Evolutionary conservation across 2,329 filamentous ascomycete genomes (phyloP), one percentile per base, ranked within the genome.

Genomic region (Alternaria postmessia): DNA sequence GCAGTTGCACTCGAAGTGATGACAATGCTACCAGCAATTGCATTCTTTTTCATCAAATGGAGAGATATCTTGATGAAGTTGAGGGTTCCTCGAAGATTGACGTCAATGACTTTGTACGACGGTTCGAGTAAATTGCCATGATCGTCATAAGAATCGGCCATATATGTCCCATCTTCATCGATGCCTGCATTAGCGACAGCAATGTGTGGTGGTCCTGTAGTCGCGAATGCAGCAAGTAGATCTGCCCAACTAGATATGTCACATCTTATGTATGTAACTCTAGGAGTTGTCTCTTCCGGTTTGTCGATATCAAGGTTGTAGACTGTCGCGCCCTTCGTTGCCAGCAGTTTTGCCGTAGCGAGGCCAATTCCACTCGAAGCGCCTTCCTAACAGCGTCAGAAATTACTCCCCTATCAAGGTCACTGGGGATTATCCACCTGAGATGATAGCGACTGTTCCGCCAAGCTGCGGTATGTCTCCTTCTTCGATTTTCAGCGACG

Each of bases 1-100:
- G 74, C 78, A 5, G 78, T 78, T 0, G 76, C 72, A 56, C 78
- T 80, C 4, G 72, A 59, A 1, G 78, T 80, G 34, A 82, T 72
- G n/a, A 81, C 79, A 28, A 81, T 75, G 57, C 75, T 76, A 2
- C 78, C 77, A 22, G 14, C 12, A 9, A 12, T 28, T 7, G 52
- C 34, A 7, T 70, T 48, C 49, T 53, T 58, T 8, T 65, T 60
- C 68, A 79, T 75, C n/a, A 32, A 42, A 24, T 65, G 66, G 47
- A 70, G 54, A 0, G 74, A 73, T 1, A 81, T 65, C 61, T 79
- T 80, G 42, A 75, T 61, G 14, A 75, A 70, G 59, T 81, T 75
- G 4, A 78, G 34, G 0, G 71, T 68, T 0, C 51, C 76, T 7
- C 66, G 63, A 11, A 77, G 57, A 58, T 81, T 80, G 46, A 79